A percentile compares a stretch with the other conserved stretches of the same genome.
phyloP scores from a whole-genome alignment of 768 basidiomycete genomes.

The Podaxis sp. region DNA sequence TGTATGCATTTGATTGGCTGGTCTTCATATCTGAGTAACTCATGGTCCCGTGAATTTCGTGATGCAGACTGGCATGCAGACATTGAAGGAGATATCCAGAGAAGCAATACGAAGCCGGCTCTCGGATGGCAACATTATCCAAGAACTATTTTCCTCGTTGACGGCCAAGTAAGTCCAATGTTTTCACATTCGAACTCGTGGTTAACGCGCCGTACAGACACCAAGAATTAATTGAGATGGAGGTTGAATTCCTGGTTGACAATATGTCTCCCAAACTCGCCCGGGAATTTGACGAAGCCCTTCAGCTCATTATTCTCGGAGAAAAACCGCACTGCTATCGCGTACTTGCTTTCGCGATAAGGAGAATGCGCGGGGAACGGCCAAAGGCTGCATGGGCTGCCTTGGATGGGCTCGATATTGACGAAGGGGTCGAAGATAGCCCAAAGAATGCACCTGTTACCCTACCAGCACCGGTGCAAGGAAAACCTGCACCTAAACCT shows the following conservation, averaged over 20 bases:
- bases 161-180: background rate
- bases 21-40: background rate
- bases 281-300: constrained; percentile 7
- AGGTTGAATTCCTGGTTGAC: background rate
- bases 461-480: no score
- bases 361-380: background rate
- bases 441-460: background rate
- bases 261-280: constrained; percentile 9
- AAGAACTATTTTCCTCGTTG: background rate
- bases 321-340: background rate
- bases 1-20: constrained; percentile 16
- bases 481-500: no score
- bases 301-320: constrained; percentile 1
- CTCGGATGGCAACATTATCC: background rate
- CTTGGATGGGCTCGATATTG: background rate
- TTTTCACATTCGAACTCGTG: background rate
- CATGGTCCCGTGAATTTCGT: background rate
- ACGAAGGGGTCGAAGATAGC: background rate
- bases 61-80: background rate
- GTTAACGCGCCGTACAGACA: background rate
- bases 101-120: background rate
- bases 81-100: background rate
- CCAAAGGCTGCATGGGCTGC: background rate
- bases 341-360: constrained; percentile 4
- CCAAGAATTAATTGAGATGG: constrained; percentile 8